Evolutionary conservation across 2,329 filamentous ascomycete genomes (phyloP), one percentile per base, ranked within the genome.

Genomic region (Drechslerella stenobrocha): DNA sequence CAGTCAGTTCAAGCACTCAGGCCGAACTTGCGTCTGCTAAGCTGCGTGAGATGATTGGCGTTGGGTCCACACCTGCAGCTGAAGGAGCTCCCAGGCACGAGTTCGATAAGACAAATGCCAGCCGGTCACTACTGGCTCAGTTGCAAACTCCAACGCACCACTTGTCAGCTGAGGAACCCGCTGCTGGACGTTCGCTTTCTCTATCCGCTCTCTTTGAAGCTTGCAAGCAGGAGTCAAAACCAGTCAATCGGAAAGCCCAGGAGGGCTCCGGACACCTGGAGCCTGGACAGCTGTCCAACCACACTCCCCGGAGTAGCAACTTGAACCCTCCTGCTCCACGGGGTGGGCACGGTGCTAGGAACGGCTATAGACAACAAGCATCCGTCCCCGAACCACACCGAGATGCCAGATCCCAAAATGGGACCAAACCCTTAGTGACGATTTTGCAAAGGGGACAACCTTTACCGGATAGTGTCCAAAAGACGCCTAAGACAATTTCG

Each of bases 361-460:
- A 48, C 6, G 50, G 52, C 32, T 28, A 59, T 6, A 59, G 48
- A 7, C 67, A 65, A 48, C 50, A 53, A 20, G 48, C 26, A 35
- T 5, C 28, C 5, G n/a, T n/a, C n/a, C n/a, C n/a, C n/a, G n/a
- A n/a, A 11, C 5, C 5, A 11, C 28, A 30, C 5, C 63, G 57
- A 30, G 22, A 40, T n/a, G 11, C 52, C 46, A 35, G 15, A 26
- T 52, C 60, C n/a, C 26, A 50, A 20, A 51, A 59, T 24, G 1
- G 24, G 4, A 51, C 57, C 9, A 72, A 58, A 20, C 61, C 50
- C 46, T 42, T 34, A 24, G 35, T 67, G 8, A 67, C 50, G 5
- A 67, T 67, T 18, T 42, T 67, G 30, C 63, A 67, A 47, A 55
- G 55, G 23, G 63, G 63, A 32, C 63, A 67, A 44, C 63, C 63